Evolutionary conservation across 805 yeast species (phyloP).

Genomic region (Kuraishia cidri): DNA sequence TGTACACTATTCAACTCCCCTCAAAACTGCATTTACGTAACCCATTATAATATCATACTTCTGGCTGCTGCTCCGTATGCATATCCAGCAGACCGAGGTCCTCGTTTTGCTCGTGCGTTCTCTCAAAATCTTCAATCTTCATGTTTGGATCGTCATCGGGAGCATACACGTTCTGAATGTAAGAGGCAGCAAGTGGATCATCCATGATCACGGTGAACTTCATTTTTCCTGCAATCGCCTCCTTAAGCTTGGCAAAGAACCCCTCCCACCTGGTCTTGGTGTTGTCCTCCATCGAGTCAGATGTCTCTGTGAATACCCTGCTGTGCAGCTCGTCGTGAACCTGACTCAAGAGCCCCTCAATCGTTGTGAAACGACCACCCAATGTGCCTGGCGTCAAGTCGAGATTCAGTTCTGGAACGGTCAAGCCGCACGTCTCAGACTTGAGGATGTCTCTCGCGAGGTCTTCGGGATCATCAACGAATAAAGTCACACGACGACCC

Average conservation of each 20-base stretch:
- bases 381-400: conserved; percentile 94
- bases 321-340: conserved; percentile 83
- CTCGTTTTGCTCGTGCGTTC: conserved; percentile 86
- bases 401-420: conserved; percentile 78
- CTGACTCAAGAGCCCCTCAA: conserved; percentile 87
- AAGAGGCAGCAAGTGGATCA: conserved; percentile 93
- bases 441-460: conserved; percentile 89
- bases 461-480: conserved; percentile 85
- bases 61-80: conserved; percentile 6
- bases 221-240: conserved; percentile 73
- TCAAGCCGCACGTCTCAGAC: conserved; percentile 85
- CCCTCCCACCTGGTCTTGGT: conserved; percentile 76
- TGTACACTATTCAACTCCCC: too few species aligned
- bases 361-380: conserved; percentile 96
- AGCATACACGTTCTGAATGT: conserved; percentile 96
- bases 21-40: too few species aligned
- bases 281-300: conserved; percentile 82
- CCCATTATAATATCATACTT: too few species aligned
- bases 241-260: conserved; percentile 66
- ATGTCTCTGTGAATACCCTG: conserved; percentile 76
- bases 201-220: conserved; percentile 83
- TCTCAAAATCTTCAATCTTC: conserved; percentile 82
- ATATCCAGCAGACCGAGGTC: conserved; percentile 72
- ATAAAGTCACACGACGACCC: conserved; percentile 68
- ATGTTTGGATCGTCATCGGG: conserved; percentile 98